Percentiles rank a stretch among this genome's conserved stretches.
Conservation (phyloP, 768 basidiomycete species). For the Termitomyces bulborhizus region DNA sequence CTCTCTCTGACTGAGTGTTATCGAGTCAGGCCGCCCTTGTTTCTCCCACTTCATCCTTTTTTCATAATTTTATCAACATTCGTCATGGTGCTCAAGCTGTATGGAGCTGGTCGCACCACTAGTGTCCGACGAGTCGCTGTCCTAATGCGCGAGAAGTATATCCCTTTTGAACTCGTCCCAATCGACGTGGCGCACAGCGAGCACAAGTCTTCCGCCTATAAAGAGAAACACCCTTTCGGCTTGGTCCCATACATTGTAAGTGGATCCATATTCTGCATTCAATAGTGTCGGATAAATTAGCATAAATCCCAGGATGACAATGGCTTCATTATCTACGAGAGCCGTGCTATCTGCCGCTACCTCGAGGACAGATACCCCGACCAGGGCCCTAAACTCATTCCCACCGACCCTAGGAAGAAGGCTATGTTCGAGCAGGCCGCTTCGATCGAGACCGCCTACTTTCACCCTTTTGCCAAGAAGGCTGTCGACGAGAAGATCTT, state of each 20-base stretch:
- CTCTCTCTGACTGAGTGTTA: background rate
- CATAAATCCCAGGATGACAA: slow-evolving; percentile 33
- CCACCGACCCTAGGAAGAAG: slow-evolving; percentile 32
- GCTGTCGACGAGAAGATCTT: slow-evolving; percentile 45
- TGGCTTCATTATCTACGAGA: slow-evolving; percentile 57
- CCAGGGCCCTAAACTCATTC: slow-evolving; percentile 47
- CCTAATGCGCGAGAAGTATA: slow-evolving; percentile 47
- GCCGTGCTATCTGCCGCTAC: slow-evolving; percentile 57
- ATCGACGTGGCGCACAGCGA: slow-evolving; percentile 37
- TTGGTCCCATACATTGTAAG: slow-evolving; percentile 52
- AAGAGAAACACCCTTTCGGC: slow-evolving; percentile 56
- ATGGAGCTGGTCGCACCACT: slow-evolving; percentile 32
- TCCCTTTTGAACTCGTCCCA: slow-evolving; percentile 46
- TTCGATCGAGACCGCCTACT: slow-evolving; percentile 49
- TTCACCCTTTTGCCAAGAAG: slow-evolving; percentile 32
- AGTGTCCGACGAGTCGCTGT: slow-evolving; percentile 46
- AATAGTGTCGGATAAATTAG: background rate
- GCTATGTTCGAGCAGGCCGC: slow-evolving; percentile 43
- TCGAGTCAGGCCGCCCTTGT: background rate
- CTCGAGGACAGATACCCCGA: slow-evolving; percentile 45
- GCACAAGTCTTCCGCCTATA: slow-evolving; percentile 40
- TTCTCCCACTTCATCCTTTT: background rate
- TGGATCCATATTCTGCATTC: background rate
- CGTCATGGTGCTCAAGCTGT: slow-evolving; percentile 38
- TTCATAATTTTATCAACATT: background rate